Percentiles rank a stretch among this genome's conserved stretches.
Conservation (phyloP, 1,284 basidiomycete genomes). For the Cystobasidium pallidum region DNA sequence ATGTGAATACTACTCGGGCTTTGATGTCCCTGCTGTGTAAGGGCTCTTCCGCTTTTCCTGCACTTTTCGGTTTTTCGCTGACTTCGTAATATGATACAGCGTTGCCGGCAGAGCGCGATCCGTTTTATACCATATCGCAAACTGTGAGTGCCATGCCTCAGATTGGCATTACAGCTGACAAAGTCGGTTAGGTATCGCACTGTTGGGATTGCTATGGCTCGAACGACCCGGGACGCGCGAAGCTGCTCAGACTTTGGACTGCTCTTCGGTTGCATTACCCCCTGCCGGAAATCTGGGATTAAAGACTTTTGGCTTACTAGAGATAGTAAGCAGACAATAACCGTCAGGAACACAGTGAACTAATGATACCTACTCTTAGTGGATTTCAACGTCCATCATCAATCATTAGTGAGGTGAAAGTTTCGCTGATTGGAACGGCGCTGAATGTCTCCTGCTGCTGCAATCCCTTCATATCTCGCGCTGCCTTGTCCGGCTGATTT, state of each 20-base stretch:
- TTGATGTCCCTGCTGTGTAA: conserved; percentile 41
- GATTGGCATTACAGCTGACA: neutral
- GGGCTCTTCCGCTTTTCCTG: neutral
- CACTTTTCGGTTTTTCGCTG: neutral
- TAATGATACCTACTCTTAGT: neutral
- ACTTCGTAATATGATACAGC: neutral
- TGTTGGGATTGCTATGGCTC: conserved; percentile 27
- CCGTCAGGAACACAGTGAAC: no score
- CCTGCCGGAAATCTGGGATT: conserved; percentile 34
- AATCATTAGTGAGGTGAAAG: conserved; percentile 33
- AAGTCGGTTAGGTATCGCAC: conserved; percentile 5
- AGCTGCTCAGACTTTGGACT: conserved; percentile 20
- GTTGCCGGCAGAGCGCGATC: conserved; percentile 30
- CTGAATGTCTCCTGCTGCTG: neutral
- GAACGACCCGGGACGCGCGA: conserved; percentile 22
- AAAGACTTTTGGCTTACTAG: conserved; percentile 26
- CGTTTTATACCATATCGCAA: conserved; percentile 31
- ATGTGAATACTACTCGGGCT: conserved; percentile 38
- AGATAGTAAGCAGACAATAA: conserved; percentile 13
- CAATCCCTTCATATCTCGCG: neutral
- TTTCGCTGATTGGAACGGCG: neutral
- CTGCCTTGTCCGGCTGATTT: no score
- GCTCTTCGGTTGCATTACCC: conserved; percentile 6
- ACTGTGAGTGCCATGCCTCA: neutral
- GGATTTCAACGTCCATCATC: conserved; percentile 24